Evolutionary conservation across 2,329 filamentous ascomycete species (phyloP), one percentile per base, ranked within the genome.

Genomic region (Diplodia mutila): DNA sequence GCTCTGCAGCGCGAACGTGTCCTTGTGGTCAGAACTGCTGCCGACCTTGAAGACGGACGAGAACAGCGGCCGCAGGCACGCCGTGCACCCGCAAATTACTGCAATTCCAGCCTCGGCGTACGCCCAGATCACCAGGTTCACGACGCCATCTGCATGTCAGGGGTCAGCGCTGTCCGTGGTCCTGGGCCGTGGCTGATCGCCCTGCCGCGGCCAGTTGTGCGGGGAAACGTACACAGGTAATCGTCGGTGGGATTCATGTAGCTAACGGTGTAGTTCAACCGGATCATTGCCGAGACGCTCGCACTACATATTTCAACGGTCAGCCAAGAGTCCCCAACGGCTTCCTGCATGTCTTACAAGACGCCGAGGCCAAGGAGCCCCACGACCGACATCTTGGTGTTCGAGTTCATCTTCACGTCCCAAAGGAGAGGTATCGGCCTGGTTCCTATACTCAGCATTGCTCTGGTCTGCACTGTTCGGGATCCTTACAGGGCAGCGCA

Each of bases 111-210:
- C 75, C 42, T 78, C 77, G 4, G 76, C 75, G 59, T 77, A 78
- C 4, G 76, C 76, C 77, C 77, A 79, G 46, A 78, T 76, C 37
- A 78, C 71, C 21, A 79, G 71, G 53, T 79, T 72, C 9, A 73
- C 76, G 37, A 79, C 70, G 18, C 72, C 72, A 57, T 74, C 70
- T 72, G 48, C 18, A 52, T 46, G n/a, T 12, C 4, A 16, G 37
- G 6, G 11, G 61, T 48, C 52, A 55, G 51, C 42, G 21, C 48
- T 34, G 32, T 39, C 42, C 8, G 29, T 14, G 34, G 39, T 14
- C 34, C 29, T 32, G 29, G 29, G 29, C 29, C 29, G 29, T 27
- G 12, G 23, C 11, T 46, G 27, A n/a, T 27, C 25, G 29, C 29
- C 29, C 29, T 29, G 29, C 29, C 5, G 29, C 29, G 18, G 32